Conservation (phyloP, 352 stramenopile genomes). For the Phytophthora tubulina region DNA sequence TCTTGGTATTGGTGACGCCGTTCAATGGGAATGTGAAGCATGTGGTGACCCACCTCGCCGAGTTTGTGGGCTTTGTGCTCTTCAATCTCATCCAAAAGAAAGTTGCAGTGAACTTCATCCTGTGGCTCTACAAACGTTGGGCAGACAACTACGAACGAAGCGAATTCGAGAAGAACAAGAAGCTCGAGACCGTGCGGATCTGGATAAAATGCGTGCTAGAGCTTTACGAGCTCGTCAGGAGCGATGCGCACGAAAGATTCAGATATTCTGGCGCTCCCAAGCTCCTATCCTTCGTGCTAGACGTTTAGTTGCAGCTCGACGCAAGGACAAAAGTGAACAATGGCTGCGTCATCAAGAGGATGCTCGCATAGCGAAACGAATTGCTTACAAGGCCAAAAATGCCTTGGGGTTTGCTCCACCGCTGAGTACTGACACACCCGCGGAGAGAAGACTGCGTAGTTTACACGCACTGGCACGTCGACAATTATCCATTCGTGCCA, state of each 20-base stretch:
- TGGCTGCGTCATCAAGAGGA: slow-evolving; percentile 59
- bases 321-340: slow-evolving; percentile 38
- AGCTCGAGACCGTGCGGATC: slow-evolving; percentile 54
- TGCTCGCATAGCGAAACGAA: slow-evolving; percentile 34
- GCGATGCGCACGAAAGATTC: slow-evolving; percentile 48
- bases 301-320: slow-evolving; percentile 27
- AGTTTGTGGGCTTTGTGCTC: slow-evolving; percentile 57
- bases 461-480: slow-evolving; percentile 62
- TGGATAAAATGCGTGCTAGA: slow-evolving; percentile 51
- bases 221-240: slow-evolving; percentile 41
- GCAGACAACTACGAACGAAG: slow-evolving; percentile 51
- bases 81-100: slow-evolving; percentile 51
- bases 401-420: slow-evolving; percentile 50
- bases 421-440: slow-evolving; percentile 53
- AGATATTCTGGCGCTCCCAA: slow-evolving; percentile 60
- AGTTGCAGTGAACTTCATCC: slow-evolving; percentile 50
- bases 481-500: slow-evolving; percentile 56
- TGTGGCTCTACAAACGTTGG: slow-evolving; percentile 49
- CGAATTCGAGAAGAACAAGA: slow-evolving; percentile 48
- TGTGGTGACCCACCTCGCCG: slow-evolving; percentile 39
- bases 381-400: slow-evolving; percentile 52
- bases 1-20: slow-evolving; percentile 31
- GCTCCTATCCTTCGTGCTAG: slow-evolving; percentile 48
- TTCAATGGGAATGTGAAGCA: slow-evolving; percentile 59
- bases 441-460: slow-evolving; percentile 50